Evolutionary conservation across 2,329 filamentous ascomycete species (phyloP), one percentile per base, ranked within the genome.

Genomic region (Pezizomycotina sp.): DNA sequence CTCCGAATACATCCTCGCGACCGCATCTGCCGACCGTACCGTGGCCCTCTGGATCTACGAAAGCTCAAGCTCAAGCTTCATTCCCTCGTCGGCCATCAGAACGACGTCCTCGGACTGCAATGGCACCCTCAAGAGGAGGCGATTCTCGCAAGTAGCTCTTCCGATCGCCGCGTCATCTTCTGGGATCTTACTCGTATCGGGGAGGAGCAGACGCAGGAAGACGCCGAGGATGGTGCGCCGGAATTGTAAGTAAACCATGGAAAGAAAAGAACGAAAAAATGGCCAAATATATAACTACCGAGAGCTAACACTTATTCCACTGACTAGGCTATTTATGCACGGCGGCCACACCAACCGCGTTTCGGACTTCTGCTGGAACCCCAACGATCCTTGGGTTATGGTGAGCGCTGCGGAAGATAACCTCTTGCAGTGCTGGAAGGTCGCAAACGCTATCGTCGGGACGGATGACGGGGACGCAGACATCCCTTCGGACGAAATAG

Each of bases 361-460:
- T 44, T 83, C 81, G 22, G 91, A 98, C 59, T 98, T 98, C 54
- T 86, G 78, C 60, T 98, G 86, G 86, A 98, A 98, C 59, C 72
- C 74, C 49, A 92, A 92, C 55, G 83, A 93, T 52, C 84, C 86
- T 4, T 98, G 91, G 91, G 71, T 93, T 36, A 79, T 98, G 48
- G 84, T 83, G 57, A 92, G 80, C 43, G 84, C 89, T 10, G 89
- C 86, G 1, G 91, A 98, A 56, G 89, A 98, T 61, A 98, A 98
- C 55, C 65, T 95, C 48, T 69, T 98, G 46, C 89, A 98, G 59
- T 80, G 93, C 50, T 95, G 80, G 80, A 84, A 81, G 59, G 77
- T 83, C 14, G 74, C 79, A 3, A 76, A 82, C 52, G 71, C 78
- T 2, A 84, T 89, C 54, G 77, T 86, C 22, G 75, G 74, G 47